Evolutionary conservation across 2,329 filamentous ascomycete genomes (phyloP).

Genomic region (Aspergillus brunneoviolaceus): DNA sequence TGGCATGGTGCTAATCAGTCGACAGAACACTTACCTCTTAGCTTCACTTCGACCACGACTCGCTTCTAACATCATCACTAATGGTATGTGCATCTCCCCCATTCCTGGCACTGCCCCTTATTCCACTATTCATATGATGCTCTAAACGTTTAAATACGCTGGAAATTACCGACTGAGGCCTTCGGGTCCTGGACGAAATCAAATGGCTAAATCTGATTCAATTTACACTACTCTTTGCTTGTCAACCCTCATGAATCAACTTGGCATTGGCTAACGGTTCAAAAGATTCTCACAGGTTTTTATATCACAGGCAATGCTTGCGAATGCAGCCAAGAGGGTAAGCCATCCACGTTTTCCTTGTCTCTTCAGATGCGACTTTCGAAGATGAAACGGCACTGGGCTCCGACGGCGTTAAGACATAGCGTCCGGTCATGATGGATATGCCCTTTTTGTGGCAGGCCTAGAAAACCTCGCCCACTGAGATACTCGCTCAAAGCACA

Average conservation of each 20-base stretch:
- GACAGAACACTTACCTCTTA: not conserved
- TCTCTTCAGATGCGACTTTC: constrained; percentile 18
- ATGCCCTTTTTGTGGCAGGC: constrained; percentile 89
- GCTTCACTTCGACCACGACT: not conserved
- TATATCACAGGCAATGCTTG: not conserved
- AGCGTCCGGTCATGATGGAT: constrained; percentile 70
- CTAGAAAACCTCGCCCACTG: constrained; percentile 99
- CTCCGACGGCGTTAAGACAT: constrained; percentile 68
- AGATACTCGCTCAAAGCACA: constrained; percentile 42
- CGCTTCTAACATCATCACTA: not conserved
- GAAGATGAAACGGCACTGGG: constrained; percentile 76
- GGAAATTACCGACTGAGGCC: constrained; percentile 95
- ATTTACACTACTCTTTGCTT: constrained; percentile 17
- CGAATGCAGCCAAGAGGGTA: constrained; percentile 19
- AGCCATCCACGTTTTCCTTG: constrained; percentile 16
- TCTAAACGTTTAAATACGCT: constrained; percentile 63
- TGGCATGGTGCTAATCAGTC: constrained; percentile 11
- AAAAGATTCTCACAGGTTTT: constrained; percentile 14
- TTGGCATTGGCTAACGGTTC: constrained; percentile 19
- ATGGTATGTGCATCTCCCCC: constrained; percentile 25
- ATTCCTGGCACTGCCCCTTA: constrained; percentile 33
- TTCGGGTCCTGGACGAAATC: constrained; percentile 69
- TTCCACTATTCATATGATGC: constrained; percentile 55
- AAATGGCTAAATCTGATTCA: constrained; percentile 82
- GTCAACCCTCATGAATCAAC: constrained; percentile 8